Evolutionary conservation across 2,329 filamentous ascomycete species (phyloP), one percentile per base, ranked within the genome.

Genomic region (Sclerotinia nivalis): DNA sequence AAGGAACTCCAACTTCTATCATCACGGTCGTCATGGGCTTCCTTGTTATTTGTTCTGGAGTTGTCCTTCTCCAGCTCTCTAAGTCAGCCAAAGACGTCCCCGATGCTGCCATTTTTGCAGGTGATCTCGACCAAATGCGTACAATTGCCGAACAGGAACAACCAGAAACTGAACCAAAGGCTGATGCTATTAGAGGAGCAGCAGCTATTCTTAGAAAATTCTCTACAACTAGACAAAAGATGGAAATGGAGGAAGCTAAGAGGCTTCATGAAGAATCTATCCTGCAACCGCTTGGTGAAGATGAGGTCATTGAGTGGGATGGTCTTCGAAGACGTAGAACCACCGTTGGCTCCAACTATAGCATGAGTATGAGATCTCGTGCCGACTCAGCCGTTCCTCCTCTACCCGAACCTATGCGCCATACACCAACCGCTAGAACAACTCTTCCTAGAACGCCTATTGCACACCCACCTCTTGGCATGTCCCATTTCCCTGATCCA

Each of bases 71-170:
- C 13, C 96, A 99, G 78, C 87, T 99, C n/a, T 97, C 96, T 66
- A 98, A 98, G 79, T 97, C 95, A 0, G 93, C 96, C 75, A 99
- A 98, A 79, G 95, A 99, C 77, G 95, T 99, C 0, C 96, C 96
- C 9, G 96, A 98, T 78, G 86, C 93, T 0, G 93, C 94, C 45
- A 89, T 99, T 52, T 97, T 99, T 83, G 89, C 89, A 69, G 96
- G 95, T 58, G 93, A 98, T 77, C 86, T 99, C 66, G 92, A 98
- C 77, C 95, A 99, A 83, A 92, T 98, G 68, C 92, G 96, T 45
- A 97, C 95, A 43, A 96, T 98, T 72, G 95, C 93, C 60, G 93
- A 97, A 76, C 93, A 97, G 77, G 93, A 97, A 79, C 93, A 98
- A 79, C 91, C 94, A n/a, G 96, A 99, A 80, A 91, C 91, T 20